Base-by-base conservation (phyloP, 768 basidiomycete genomes). In the Amyloporia xantha region DNA sequence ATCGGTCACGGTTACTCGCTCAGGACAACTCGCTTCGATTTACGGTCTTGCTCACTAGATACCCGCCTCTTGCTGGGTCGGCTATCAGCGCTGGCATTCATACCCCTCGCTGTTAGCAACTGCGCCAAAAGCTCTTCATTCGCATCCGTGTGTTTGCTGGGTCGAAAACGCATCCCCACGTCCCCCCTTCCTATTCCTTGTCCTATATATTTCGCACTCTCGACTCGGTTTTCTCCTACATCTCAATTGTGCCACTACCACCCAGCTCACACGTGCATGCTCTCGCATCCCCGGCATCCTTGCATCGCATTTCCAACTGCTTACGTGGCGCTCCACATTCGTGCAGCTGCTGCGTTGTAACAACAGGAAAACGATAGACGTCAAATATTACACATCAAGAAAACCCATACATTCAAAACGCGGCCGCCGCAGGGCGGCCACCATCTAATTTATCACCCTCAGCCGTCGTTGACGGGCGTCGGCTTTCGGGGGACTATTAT, bases 161-260 rank as follows among this genome's bases (percentile, higher is more conserved):
- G 30, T 28, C 21, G 30, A n/a, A 24, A 45, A 33, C 47, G 46
- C 21, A 17, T 38, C 50, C 41, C 44, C 47, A 27, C n/a, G 24
- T 43, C 52, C 42, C 47, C 51, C 52, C 38, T 54, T 48, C 50
- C 41, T 36, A 39, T 24, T 38, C 42, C 59, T 37, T 57, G 46
- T 28, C 52, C 48, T 56, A 49, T 57, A 59, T 59, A 51, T 61
- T 56, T 63, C 55, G 46, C 52, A 56, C 46, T 55, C 27, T 51
- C 50, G 43, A 52, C 53, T 40, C 48, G 41, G 48, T 41, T 35
- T 44, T 55, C 53, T 58, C 54, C 58, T 65, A 47, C 47, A 51
- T 44, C 58, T 52, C 71, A 71, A 63, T 66, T 63, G 70, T 71
- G 66, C 66, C 70, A 71, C 58, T 71, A 71, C 65, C 63, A 55